phyloP scores from a whole-genome alignment of 306 rosid species.

The Pterocarpus santalinus region DNA sequence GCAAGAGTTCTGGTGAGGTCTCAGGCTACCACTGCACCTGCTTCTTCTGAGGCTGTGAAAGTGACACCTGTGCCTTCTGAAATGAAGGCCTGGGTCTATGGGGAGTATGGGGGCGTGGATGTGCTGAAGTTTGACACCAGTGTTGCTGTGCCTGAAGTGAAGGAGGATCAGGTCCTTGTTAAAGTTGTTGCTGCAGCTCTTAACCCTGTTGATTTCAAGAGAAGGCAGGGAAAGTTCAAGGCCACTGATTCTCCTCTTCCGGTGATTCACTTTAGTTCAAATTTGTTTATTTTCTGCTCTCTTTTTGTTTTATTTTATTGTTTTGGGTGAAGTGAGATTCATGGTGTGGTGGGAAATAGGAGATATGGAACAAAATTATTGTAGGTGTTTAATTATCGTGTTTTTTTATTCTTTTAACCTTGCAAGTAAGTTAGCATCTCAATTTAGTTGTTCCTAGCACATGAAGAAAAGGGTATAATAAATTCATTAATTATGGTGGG shows the following conservation, averaged over 20 bases:
- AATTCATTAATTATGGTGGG: background rate
- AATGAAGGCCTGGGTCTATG: slow-evolving; percentile 97
- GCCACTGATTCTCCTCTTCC: slow-evolving; percentile 94
- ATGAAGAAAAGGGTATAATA: background rate
- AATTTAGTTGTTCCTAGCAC: background rate
- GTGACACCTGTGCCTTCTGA: slow-evolving; percentile 62
- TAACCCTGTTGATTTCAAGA: slow-evolving; percentile 89
- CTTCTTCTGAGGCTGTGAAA: slow-evolving; percentile 61
- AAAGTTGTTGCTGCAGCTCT: slow-evolving; percentile 88
- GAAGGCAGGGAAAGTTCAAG: slow-evolving; percentile 89
- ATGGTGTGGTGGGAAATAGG: background rate
- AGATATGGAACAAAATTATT: background rate
- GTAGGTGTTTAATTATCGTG: slow-evolving; percentile 6
- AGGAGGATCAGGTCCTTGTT: slow-evolving; percentile 83
- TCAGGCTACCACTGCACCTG: slow-evolving; percentile 66
- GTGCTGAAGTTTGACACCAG: slow-evolving; percentile 73
- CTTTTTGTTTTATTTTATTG: background rate
- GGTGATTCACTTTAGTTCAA: slow-evolving; percentile 50
- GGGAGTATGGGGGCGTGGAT: slow-evolving; percentile 79
- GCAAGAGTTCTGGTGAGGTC: slow-evolving; percentile 62
- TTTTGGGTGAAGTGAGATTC: background rate
- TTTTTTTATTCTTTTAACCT: background rate
- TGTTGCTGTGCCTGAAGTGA: slow-evolving; percentile 75
- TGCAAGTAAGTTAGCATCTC: background rate
- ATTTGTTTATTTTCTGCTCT: background rate